Evolutionary conservation across 345 rosid genomes (phyloP), one percentile per base, ranked within the genome.

Genomic region (Salix viminalis): DNA sequence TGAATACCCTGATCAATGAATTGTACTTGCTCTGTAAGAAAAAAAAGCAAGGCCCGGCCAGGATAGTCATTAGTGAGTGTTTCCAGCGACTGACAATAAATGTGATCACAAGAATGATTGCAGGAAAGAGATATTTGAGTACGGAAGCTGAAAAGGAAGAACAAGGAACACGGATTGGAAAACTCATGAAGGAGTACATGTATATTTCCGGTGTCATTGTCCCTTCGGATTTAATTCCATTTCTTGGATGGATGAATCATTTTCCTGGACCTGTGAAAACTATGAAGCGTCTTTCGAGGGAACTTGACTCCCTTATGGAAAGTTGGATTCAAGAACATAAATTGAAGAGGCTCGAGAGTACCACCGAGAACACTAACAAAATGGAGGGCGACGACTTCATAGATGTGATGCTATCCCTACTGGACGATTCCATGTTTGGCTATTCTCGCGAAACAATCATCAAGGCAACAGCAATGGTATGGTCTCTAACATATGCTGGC

Each of bases 251-350:
- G 82, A 75, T 80, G 74, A 75, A 80, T 74, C 41, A 28, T 24
- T 81, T 76, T 62, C 18, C 16, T 0, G 80, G 80, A 7, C 71
- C 80, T 0, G 50, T 73, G 37, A 81, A 69, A 52, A 36, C 66
- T 30, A 76, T 80, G 72, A 48, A 64, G 70, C 73, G 84, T 9
- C 21, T 72, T 21, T 72, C 74, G 34, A 80, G 21, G 65, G 82
- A 77, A 77, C 69, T 81, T 11, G 87, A 85, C 37, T 54, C 54
- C 34, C 67, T 85, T 4, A 46, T 80, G 46, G 76, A 75, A 68
- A 41, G 50, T 70, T 85, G 85, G 87, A 78, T 85, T 26, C 76
- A 79, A 24, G 85, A 85, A 67, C 87, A 80, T 69, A 81, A 76
- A 30, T 12, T 13, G 70, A 62, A 76, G 70, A 76, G 68, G 64